Evolutionary conservation across 116 monocot genomes (phyloP).

Genomic region (Dioscorea cayenensis): DNA sequence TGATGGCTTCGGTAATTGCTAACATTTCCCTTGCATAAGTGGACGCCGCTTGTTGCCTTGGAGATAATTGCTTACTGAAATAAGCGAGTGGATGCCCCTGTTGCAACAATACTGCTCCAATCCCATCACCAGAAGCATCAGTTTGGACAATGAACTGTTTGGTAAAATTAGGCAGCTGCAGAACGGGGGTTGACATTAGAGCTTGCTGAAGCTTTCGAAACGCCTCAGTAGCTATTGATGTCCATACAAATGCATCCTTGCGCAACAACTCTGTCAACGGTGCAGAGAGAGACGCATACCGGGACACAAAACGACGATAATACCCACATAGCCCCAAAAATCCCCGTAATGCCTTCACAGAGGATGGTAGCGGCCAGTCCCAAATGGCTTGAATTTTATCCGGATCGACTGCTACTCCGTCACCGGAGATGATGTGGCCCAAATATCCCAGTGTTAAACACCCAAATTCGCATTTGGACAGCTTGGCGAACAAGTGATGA

Average conservation of each 20-base stretch:
- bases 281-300: neutral
- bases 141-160: neutral
- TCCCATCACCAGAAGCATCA: neutral
- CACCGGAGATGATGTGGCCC: too few relatives aligned
- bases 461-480: neutral
- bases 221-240: too few relatives aligned
- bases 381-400: neutral
- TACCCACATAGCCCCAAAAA: conserved; percentile 5
- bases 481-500: neutral
- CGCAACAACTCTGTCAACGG: too few relatives aligned
- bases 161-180: neutral
- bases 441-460: neutral
- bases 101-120: neutral
- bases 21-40: neutral
- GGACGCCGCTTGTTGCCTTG: neutral
- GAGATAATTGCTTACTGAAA: too few relatives aligned
- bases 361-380: neutral
- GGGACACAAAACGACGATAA: conserved; percentile 1
- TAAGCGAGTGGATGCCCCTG: too few relatives aligned
- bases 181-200: too few relatives aligned
- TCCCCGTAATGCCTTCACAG: neutral
- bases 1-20: neutral
- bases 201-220: too few relatives aligned
- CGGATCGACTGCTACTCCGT: neutral
- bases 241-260: neutral